phyloP scores from a whole-genome alignment of 2,329 filamentous ascomycete genomes.

The Pseudogymnoascus sp. region DNA sequence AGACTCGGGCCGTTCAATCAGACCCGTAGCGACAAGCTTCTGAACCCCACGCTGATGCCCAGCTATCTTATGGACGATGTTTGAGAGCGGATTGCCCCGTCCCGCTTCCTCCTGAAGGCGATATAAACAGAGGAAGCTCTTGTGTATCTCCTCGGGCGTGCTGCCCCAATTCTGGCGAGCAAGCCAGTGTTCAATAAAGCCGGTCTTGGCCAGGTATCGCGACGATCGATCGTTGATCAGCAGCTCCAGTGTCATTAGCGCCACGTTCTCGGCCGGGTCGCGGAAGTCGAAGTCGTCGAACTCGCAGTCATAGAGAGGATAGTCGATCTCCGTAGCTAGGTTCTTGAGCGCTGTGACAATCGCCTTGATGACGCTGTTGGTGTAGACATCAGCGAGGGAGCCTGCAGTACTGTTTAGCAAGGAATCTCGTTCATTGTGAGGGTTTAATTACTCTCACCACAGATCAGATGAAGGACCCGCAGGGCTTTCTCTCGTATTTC shows the following conservation, averaged over 20 bases:
- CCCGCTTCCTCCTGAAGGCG: slow-evolving; percentile 29
- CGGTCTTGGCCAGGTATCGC: slow-evolving; percentile 49
- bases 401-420: slow-evolving; percentile 20
- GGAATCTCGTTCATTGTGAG: slow-evolving; percentile 9
- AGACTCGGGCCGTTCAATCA: slow-evolving; percentile 36
- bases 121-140: slow-evolving; percentile 38
- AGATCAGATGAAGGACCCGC: slow-evolving; percentile 47
- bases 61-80: background rate
- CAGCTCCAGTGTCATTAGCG: slow-evolving; percentile 47
- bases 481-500: slow-evolving; percentile 49
- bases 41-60: slow-evolving; percentile 18
- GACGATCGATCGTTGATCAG: slow-evolving; percentile 46
- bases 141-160: slow-evolving; percentile 40
- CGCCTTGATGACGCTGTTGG: slow-evolving; percentile 32
- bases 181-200: slow-evolving; percentile 67
- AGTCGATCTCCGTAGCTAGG: slow-evolving; percentile 40
- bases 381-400: slow-evolving; percentile 21
- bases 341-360: slow-evolving; percentile 53
- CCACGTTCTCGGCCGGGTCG: slow-evolving; percentile 52
- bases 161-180: slow-evolving; percentile 61
- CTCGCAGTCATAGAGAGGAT: slow-evolving; percentile 44
- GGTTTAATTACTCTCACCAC: slow-evolving; percentile 35
- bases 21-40: slow-evolving; percentile 21
- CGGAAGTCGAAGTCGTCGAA: slow-evolving; percentile 57
- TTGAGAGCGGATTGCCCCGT: background rate